Conservation (phyloP, 352 stramenopile genomes). For the Globisporangium emineosum region DNA sequence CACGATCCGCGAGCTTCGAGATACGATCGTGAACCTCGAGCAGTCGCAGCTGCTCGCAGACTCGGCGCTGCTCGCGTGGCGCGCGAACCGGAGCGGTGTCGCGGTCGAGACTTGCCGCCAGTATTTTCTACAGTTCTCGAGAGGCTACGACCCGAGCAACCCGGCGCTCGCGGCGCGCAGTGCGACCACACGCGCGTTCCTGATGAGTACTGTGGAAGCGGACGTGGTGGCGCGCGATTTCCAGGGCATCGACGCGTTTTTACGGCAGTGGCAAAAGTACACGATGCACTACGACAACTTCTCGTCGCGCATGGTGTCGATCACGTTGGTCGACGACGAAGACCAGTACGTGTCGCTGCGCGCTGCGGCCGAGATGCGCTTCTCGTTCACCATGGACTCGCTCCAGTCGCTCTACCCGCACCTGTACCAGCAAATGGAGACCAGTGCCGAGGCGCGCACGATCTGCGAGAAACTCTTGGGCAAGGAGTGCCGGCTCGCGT, state of each 20-base stretch:
- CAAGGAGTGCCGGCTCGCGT: slow-evolving; percentile 25
- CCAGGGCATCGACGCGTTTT: slow-evolving; percentile 32
- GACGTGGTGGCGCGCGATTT: slow-evolving; percentile 52
- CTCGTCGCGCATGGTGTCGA: slow-evolving; percentile 21
- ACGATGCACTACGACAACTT: slow-evolving; percentile 47
- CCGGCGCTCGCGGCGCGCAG: slow-evolving; percentile 10
- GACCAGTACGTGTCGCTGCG: slow-evolving; percentile 37
- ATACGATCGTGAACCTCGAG: slow-evolving; percentile 36
- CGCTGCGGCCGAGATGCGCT: slow-evolving; percentile 27
- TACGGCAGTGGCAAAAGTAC: slow-evolving; percentile 61
- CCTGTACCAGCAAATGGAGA: slow-evolving; percentile 31
- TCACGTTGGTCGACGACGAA: slow-evolving; percentile 33
- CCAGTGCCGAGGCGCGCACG: slow-evolving; percentile 13
- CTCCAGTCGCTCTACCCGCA: slow-evolving; percentile 48
- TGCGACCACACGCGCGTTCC: slow-evolving; percentile 22
- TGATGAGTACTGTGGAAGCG: slow-evolving; percentile 28
- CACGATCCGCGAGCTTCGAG: slow-evolving; percentile 22
- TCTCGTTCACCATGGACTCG: slow-evolving; percentile 40
- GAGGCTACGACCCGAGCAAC: slow-evolving; percentile 33
- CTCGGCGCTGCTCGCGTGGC: slow-evolving; percentile 34
- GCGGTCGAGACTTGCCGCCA: slow-evolving; percentile 38
- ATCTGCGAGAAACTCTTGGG: slow-evolving; percentile 29
- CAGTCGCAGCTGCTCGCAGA: slow-evolving; percentile 36
- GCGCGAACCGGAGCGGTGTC: slow-evolving; percentile 35
- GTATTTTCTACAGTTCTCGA: slow-evolving; percentile 43